Evolutionary conservation across 805 yeast genomes (phyloP), one percentile per base, ranked within the genome.

Genomic region (Tetrapisispora pingtungensis): DNA sequence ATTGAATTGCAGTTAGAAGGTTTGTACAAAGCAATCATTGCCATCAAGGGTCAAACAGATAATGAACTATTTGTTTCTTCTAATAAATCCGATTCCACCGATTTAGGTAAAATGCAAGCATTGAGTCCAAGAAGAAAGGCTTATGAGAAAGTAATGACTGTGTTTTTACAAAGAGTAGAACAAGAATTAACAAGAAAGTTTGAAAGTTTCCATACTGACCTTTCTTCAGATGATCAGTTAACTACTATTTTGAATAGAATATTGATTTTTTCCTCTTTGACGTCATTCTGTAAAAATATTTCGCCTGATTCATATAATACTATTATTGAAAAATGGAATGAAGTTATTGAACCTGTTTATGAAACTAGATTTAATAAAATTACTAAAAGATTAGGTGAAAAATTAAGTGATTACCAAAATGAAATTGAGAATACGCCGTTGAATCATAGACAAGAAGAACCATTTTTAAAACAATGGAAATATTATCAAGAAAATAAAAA

Each of bases 81-180:
- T n/a, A 36, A 36, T 7, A 36, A 24, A 14, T 70, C 40, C 6
- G 46, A 33, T 14, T 18, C 42, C 5, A 31, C 70, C 45, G 70
- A 69, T 44, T 58, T 82, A 46, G 77, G 80, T 33, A 72, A 74
- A 17, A 82, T 87, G 86, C 70, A 72, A 46, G 94, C 94, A 0
- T 68, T 86, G 46, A 72, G 71, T 47, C 87, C 84, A 53, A 80
- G 82, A 54, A 73, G 78, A 46, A 65, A 69, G 14, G 71, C 68
- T 5, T 84, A 82, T 56, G 85, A 80, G 52, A 58, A 64, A 18
- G 78, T 78, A 0, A 70, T 82, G 1, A 53, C 57, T 2, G 62
- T 66, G 4, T 84, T 87, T 54, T 59, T 77, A 30, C 59, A 56
- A 17, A 69, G 74, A 48, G 70, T 77, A 45, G 68, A 57, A 13